phyloP scores from a whole-genome alignment of 2,329 filamentous ascomycete genomes.

The Rhinocladiella mackenziei region DNA sequence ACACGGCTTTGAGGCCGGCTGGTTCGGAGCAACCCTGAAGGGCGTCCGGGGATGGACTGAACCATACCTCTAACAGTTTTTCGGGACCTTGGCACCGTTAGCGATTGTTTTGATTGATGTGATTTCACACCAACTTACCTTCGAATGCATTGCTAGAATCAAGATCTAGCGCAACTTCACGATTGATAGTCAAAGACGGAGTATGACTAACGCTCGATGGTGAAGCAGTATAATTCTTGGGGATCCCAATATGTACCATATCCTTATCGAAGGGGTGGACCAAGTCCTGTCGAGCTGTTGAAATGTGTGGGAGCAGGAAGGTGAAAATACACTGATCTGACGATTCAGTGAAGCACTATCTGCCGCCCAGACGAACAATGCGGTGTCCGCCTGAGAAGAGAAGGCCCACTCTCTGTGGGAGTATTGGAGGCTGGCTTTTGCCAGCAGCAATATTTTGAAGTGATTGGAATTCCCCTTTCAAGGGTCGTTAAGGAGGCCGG shows the following conservation, averaged over 20 bases:
- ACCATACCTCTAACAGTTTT: slow-evolving; percentile 98
- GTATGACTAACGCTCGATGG: slow-evolving; percentile 71
- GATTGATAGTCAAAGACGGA: slow-evolving; percentile 93
- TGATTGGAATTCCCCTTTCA: slow-evolving; percentile 58
- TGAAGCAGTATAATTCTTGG: slow-evolving; percentile 76
- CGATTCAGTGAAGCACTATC: slow-evolving; percentile 82
- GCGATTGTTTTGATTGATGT: background rate
- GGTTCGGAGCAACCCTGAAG: slow-evolving; percentile 67
- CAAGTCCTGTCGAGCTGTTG: slow-evolving; percentile 18
- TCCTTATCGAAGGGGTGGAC: slow-evolving; percentile 44
- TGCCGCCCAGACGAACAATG: slow-evolving; percentile 96
- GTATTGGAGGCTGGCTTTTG: slow-evolving; percentile 71
- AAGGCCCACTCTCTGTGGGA: slow-evolving; percentile 78
- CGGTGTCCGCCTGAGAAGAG: slow-evolving; percentile 90
- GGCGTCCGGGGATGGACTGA: slow-evolving; percentile 71
- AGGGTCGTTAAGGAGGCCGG: slow-evolving; percentile 82
- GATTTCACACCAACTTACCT: slow-evolving; percentile 49
- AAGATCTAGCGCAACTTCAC: slow-evolving; percentile 84
- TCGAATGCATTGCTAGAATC: slow-evolving; percentile 97
- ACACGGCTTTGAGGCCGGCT: slow-evolving; percentile 79
- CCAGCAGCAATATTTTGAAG: slow-evolving; percentile 62
- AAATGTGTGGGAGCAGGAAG: slow-evolving; percentile 13
- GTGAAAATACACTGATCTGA: slow-evolving; percentile 29
- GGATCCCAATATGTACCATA: slow-evolving; percentile 82
- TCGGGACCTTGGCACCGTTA: slow-evolving; percentile 65